These are phyloP conservation scores for Suillus americanus DNA, from an alignment of 768 basidiomycete species.

Conservation along the genomic window DNA sequence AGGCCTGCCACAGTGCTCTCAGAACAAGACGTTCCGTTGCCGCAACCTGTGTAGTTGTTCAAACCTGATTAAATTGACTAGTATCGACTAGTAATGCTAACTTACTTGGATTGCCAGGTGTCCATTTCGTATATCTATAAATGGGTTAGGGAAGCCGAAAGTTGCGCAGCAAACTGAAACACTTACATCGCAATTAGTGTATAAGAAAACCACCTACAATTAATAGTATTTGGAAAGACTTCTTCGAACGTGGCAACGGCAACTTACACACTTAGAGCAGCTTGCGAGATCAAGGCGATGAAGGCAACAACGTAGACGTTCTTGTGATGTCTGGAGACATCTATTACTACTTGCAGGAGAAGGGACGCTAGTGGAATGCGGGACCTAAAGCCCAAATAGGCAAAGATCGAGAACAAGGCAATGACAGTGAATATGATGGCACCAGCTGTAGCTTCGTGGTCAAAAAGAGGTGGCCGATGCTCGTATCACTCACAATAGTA, in stretches of 20 bases:
- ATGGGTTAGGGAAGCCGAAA: not conserved
- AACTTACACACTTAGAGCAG: constrained; percentile 65
- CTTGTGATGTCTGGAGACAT: constrained; percentile 79
- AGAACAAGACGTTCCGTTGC: constrained; percentile 54
- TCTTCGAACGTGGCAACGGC: not conserved
- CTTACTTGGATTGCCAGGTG: constrained; percentile 72
- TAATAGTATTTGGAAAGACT: constrained; percentile 12
- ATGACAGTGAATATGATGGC: constrained; percentile 85
- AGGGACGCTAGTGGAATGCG: constrained; percentile 81
- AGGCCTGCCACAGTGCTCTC: constrained; percentile 75
- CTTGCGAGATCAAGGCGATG: constrained; percentile 66
- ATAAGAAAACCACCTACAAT: constrained; percentile 72
- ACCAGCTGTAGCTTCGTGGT: constrained; percentile 49
- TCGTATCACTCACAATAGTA: constrained; percentile 58
- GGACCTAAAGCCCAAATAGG: constrained; percentile 69
- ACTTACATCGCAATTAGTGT: constrained; percentile 70
- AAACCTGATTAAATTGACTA: not conserved
- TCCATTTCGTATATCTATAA: constrained; percentile 60
- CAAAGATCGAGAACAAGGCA: constrained; percentile 69
- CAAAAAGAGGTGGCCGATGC: constrained; percentile 19
- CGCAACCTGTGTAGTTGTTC: constrained; percentile 43
- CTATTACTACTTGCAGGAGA: constrained; percentile 80
- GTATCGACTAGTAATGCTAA: constrained; percentile 5
- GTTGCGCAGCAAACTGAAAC: not conserved
- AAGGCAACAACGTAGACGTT: constrained; percentile 81